Conservation (phyloP, 208 protist genomes). For the Angomonas deanei region DNA sequence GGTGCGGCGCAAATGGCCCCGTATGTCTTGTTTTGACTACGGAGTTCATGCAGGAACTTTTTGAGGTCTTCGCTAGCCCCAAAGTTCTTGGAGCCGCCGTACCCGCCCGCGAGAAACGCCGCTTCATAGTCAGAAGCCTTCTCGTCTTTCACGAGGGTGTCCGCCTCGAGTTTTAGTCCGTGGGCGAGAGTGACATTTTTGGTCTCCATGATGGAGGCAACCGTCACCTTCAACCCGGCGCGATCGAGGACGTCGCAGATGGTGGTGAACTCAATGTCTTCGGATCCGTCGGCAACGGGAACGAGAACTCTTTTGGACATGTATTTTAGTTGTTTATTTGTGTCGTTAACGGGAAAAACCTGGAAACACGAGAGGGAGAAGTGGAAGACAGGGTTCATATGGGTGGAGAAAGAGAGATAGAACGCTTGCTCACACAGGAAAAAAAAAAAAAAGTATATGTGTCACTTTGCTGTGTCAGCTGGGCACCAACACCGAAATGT, state of each 20-base stretch:
- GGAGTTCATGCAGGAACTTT: conserved; percentile 62
- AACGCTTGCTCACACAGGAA: too few species aligned
- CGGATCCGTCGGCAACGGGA: conserved; percentile 69
- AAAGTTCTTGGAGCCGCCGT: conserved; percentile 65
- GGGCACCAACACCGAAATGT: conserved; percentile 16
- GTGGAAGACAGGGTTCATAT: too few species aligned
- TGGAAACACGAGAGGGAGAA: not conserved
- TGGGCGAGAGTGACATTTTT: conserved; percentile 53
- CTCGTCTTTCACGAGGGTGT: conserved; percentile 57
- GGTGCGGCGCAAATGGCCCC: conserved; percentile 85
- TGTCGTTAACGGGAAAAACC: not conserved
- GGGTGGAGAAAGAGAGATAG: conserved; percentile 3
- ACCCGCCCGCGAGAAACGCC: conserved; percentile 76
- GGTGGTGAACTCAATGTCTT: conserved; percentile 87
- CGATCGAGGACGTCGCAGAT: conserved; percentile 79
- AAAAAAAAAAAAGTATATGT: too few species aligned
- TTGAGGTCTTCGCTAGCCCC: conserved; percentile 54
- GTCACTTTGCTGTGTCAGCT: too few species aligned
- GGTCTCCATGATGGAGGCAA: conserved; percentile 69
- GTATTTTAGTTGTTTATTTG: conserved; percentile 1
- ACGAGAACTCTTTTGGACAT: conserved; percentile 73
- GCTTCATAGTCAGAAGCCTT: conserved; percentile 59
- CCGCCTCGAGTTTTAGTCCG: conserved; percentile 50
- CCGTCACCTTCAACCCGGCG: conserved; percentile 59
- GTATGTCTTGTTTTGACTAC: conserved; percentile 54